Percentiles rank a stretch among this genome's conserved stretches.
Evolutionary conservation across 495 filamentous ascomycete genomes (phyloP).

Genomic region (Lepraria neglecta): DNA sequence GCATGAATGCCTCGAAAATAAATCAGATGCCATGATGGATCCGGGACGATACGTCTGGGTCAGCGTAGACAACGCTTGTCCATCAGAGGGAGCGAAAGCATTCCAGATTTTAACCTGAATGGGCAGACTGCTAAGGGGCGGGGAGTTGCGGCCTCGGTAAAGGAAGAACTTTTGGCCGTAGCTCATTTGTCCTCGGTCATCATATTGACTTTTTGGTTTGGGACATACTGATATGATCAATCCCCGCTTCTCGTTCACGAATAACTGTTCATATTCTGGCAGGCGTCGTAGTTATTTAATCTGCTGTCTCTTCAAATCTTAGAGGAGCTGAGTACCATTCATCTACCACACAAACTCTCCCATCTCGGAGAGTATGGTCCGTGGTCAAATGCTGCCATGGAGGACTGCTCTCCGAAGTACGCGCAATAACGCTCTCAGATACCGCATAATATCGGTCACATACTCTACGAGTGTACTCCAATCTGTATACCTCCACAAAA

Average conservation of each 20-base stretch:
- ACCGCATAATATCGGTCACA: background rate
- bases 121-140: too few species aligned
- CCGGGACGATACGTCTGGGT: too few species aligned
- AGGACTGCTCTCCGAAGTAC: constrained; percentile 45
- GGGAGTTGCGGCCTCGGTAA: background rate
- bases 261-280: background rate
- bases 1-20: too few species aligned
- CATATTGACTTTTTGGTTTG: background rate
- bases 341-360: background rate
- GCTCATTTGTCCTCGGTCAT: background rate
- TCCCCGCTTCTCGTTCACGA: background rate
- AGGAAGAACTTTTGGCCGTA: constrained; percentile 10
- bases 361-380: constrained; percentile 42
- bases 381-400: constrained; percentile 51
- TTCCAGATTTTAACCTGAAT: too few species aligned
- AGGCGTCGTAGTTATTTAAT: background rate
- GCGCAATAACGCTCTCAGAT: constrained; percentile 5
- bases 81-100: too few species aligned
- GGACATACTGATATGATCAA: background rate
- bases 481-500: background rate
- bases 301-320: background rate
- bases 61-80: too few species aligned
- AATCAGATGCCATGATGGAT: too few species aligned
- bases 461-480: background rate
- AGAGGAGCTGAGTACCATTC: background rate